phyloP scores from a whole-genome alignment of 345 rosid species.

The Euphorbia pulcherrima region DNA sequence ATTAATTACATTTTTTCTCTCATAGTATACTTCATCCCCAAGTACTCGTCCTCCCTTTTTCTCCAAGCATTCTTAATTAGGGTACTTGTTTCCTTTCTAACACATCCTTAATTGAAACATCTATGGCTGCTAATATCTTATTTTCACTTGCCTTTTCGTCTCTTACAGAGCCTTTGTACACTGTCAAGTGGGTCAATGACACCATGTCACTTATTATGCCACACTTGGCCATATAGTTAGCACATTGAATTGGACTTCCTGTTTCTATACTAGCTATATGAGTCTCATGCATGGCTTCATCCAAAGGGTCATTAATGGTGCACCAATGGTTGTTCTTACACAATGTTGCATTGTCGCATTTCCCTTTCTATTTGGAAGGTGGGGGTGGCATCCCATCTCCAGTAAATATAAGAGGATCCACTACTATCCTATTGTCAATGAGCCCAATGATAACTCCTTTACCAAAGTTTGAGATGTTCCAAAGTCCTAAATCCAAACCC shows the following conservation, averaged over 20 bases:
- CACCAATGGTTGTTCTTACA: conserved; percentile 27
- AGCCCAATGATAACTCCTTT: conserved; percentile 22
- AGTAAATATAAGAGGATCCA: conserved; percentile 19
- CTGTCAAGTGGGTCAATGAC: conserved; percentile 46
- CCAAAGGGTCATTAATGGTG: neutral
- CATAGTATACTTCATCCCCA: too few relatives aligned
- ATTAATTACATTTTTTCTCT: too few relatives aligned
- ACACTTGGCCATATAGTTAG: conserved; percentile 34
- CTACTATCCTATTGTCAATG: conserved; percentile 18
- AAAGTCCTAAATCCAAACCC: conserved; percentile 16
- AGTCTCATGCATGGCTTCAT: conserved; percentile 25
- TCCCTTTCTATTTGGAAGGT: conserved; percentile 27
- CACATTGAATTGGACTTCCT: conserved; percentile 37
- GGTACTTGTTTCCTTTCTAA: too few relatives aligned
- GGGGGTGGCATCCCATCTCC: conserved; percentile 26
- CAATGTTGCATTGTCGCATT: conserved; percentile 9
- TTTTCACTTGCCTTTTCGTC: conserved; percentile 36
- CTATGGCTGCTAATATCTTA: conserved; percentile 57
- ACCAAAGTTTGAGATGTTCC: conserved; percentile 18
- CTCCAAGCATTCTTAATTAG: too few relatives aligned
- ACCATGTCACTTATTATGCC: conserved; percentile 42
- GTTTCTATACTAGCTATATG: conserved; percentile 33
- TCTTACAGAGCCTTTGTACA: conserved; percentile 58
- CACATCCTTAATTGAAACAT: too few relatives aligned
- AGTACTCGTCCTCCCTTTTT: too few relatives aligned